These are phyloP conservation scores for Vigna reflexopilosa DNA, from an alignment of 306 rosid species.

Conservation along the genomic window DNA sequence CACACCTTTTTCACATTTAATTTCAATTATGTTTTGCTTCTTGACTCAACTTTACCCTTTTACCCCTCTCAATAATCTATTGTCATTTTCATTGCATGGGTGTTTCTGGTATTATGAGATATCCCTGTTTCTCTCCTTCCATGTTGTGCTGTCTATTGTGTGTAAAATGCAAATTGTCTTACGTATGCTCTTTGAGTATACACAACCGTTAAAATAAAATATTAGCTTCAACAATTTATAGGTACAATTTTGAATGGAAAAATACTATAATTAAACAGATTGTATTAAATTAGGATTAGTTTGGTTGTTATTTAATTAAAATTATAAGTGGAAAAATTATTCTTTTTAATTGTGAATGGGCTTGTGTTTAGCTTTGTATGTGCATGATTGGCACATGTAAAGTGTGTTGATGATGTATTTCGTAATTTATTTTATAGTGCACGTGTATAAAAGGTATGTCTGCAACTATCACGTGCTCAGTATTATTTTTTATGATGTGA, in stretches of 20 bases:
- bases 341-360: neutral
- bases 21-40: neutral
- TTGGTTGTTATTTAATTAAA: too few species aligned
- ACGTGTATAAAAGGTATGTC: neutral
- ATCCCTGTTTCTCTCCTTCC: neutral
- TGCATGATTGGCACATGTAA: neutral
- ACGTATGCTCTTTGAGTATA: neutral
- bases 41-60: neutral
- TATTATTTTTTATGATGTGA: neutral
- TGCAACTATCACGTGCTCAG: neutral
- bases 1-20: neutral
- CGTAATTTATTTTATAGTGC: neutral
- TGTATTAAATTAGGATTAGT: too few species aligned
- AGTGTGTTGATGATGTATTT: neutral
- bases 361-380: neutral
- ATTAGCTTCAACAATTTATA: too few species aligned
- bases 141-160: neutral
- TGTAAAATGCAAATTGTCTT: neutral
- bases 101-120: too few species aligned
- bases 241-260: too few species aligned
- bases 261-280: too few species aligned
- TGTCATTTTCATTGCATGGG: neutral
- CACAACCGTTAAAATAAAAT: neutral
- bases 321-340: neutral
- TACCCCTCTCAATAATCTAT: neutral